phyloP scores from a whole-genome alignment of 169 alveolate genomes.

The Ichthyophthirius multifiliis region DNA sequence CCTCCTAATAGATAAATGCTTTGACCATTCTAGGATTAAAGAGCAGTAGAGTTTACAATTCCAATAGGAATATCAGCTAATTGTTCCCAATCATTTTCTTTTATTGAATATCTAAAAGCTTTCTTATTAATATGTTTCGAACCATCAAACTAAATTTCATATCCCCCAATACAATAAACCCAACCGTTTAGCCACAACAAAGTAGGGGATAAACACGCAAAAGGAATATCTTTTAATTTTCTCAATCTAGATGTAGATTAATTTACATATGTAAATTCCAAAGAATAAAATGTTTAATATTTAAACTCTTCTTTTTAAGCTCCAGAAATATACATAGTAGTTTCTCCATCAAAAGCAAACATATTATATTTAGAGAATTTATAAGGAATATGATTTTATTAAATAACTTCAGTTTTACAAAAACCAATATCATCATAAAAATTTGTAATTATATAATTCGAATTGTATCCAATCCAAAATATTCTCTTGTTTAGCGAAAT shows the following conservation, averaged over 20 bases:
- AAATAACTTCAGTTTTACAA: slow-evolving; percentile 2
- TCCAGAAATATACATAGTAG: slow-evolving; percentile 31
- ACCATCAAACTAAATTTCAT: slow-evolving; percentile 2
- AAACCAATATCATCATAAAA: slow-evolving; percentile 10
- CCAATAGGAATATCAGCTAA: slow-evolving; percentile 20
- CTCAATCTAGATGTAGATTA: slow-evolving; percentile 7
- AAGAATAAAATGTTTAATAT: slow-evolving; percentile 8
- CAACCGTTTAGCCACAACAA: not conserved
- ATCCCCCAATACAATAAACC: slow-evolving; percentile 35
- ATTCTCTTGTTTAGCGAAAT: not conserved
- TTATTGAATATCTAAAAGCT: slow-evolving; percentile 22
- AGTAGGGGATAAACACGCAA: slow-evolving; percentile 12
- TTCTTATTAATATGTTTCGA: slow-evolving; percentile 23
- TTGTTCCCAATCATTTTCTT: slow-evolving; percentile 17
- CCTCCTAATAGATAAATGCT: slow-evolving; percentile 37
- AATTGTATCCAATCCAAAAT: slow-evolving; percentile 11
- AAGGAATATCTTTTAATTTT: slow-evolving; percentile 27
- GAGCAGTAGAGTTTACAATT: slow-evolving; percentile 20
- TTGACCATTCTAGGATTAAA: not conserved
- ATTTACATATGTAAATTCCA: not conserved
- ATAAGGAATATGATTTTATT: not conserved
- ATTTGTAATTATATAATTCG: not conserved
- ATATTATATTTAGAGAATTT: slow-evolving; percentile 39
- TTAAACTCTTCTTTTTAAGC: slow-evolving; percentile 34
- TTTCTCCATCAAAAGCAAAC: slow-evolving; percentile 29